A percentile compares a stretch with the other conserved stretches of the same genome.
Evolutionary conservation across 208 protist genomes (phyloP).

Genomic region (Trypanosoma caninum): DNA sequence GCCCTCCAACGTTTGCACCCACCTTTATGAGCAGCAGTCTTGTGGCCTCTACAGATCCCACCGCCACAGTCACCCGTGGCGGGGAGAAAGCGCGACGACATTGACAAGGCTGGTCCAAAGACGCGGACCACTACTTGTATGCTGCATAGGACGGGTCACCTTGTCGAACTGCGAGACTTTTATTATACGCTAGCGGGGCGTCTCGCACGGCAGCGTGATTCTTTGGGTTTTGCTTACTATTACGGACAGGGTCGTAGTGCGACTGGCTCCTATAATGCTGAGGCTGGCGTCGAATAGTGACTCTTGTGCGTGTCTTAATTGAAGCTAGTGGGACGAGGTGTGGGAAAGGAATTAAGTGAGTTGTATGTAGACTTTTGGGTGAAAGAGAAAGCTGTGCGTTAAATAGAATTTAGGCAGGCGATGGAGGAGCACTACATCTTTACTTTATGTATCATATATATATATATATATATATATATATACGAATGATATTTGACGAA

Average conservation of each 20-base stretch:
- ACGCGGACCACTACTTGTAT: conserved; percentile 7
- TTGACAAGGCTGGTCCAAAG: conserved; percentile 10
- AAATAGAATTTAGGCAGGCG: too few species aligned
- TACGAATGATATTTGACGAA: not conserved
- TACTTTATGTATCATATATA: not conserved
- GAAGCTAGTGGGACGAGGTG: not conserved
- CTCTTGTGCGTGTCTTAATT: conserved; percentile 16
- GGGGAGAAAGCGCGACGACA: conserved; percentile 1
- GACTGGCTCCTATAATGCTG: too few species aligned
- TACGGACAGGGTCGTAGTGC: too few species aligned
- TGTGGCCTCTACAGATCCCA: conserved; percentile 30
- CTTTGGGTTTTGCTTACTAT: not conserved
- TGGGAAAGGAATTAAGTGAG: conserved; percentile 10
- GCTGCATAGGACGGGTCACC: conserved; percentile 7
- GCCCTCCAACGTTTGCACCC: conserved; percentile 33
- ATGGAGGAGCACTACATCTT: conserved; percentile 6
- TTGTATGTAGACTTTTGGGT: too few species aligned
- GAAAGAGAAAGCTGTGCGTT: too few species aligned
- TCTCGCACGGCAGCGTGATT: not conserved
- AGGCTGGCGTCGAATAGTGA: conserved; percentile 30
- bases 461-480: not conserved
- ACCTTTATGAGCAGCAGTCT: conserved; percentile 72
- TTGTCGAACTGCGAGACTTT: conserved; percentile 21
- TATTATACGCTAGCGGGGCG: conserved; percentile 4
- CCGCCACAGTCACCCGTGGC: not conserved